Base-by-base conservation (phyloP, 805 yeast species). In the Ogataea angusta region DNA sequence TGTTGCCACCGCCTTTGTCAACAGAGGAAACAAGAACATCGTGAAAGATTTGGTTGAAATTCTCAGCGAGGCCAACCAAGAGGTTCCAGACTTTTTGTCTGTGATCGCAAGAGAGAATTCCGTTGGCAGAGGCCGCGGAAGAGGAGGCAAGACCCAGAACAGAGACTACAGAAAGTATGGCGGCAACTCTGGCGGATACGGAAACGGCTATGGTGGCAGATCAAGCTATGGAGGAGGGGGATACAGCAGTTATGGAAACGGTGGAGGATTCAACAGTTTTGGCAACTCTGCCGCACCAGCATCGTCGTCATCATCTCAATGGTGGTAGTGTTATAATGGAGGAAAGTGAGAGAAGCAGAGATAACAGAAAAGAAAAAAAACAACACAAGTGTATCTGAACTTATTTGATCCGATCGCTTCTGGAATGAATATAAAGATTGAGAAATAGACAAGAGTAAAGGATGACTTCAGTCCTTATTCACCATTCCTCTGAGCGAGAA, bases 1-100 rank as follows among this genome's bases (percentile, higher is more conserved):
- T 85, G 76, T 86, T 57, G 97, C 99, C 52, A 90, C 97, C 53
- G 95, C 99, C 37, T 93, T 93, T 75, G 87, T 93, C 72, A 93
- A 93, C 84, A 85, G 98, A 73, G 85, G 84, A 66, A 93, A 89
- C 80, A 80, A 76, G 62, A 89, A 89, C 62, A 76, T 95, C 58
- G 91, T 80, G 53, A 86, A 86, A 67, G 96, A 89, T 49, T 72
- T 93, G 66, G 67, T 88, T 60, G 95, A 87, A 41, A 77, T 93
- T 56, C 80, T 93, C 60, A 64, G 80, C 53, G 99, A 93, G 72
- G 97, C 99, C 49, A 91, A 93, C 73, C 99, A 93, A 75, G 98
- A 91, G 67, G 85, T 90, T 51, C 99, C 99, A 52, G 78, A 76
- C 47, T 93, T 93, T 75, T 76, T 93, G 66, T 77, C 74, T 53